phyloP scores from a whole-genome alignment of 257 asterid genomes.

The Paraleonurus japonicus region DNA sequence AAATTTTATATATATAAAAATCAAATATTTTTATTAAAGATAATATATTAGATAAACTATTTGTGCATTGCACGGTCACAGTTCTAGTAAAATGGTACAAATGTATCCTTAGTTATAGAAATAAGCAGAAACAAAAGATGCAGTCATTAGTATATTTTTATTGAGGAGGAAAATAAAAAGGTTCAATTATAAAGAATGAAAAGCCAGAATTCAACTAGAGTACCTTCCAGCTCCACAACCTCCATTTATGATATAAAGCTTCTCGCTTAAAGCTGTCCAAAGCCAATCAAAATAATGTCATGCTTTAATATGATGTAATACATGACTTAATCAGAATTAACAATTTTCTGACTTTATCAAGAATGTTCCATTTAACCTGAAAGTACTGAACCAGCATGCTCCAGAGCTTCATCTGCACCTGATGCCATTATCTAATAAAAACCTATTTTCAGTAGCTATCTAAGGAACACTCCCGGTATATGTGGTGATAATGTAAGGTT shows the following conservation, averaged over 20 bases:
- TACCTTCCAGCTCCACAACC: conserved; percentile 99
- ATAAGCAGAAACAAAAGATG: background rate
- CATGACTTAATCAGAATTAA: conserved; percentile 15
- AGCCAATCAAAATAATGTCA: conserved; percentile 28
- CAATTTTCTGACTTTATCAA: conserved; percentile 14
- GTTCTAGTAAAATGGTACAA: background rate
- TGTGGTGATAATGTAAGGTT: background rate
- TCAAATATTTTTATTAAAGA: no score
- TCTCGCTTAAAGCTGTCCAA: conserved; percentile 83
- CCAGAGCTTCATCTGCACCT: conserved; percentile 85
- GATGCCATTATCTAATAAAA: conserved; percentile 90
- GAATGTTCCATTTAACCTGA: conserved; percentile 51
- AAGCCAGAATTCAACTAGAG: conserved; percentile 20
- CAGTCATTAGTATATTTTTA: background rate
- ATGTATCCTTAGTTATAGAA: no score
- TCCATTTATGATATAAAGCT: conserved; percentile 89
- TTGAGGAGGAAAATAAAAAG: background rate
- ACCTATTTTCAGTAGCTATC: conserved; percentile 26
- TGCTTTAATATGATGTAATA: conserved; percentile 12
- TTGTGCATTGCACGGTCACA: background rate
- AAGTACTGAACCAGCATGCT: conserved; percentile 82
- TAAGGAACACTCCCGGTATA: conserved; percentile 8
- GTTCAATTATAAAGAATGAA: background rate
- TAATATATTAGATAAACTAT: no score
- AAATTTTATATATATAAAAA: no score